These are phyloP conservation scores for Metschnikowia orientalis DNA, from an alignment of 805 yeast species.

Conservation along the genomic window DNA sequence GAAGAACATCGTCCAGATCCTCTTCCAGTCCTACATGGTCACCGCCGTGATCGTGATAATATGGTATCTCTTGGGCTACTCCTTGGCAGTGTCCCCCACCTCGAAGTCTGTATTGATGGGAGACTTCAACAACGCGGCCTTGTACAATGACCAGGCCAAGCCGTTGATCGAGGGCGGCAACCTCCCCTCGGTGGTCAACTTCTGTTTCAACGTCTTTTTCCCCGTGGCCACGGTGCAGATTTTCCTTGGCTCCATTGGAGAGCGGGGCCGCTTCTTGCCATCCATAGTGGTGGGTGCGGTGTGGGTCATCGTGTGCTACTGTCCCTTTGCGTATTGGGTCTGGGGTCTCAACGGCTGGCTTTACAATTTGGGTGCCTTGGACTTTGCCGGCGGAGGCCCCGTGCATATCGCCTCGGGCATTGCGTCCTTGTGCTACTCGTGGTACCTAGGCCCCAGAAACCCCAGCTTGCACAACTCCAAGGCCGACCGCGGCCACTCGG, in stretches of 20 bases:
- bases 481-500: conserved; percentile 30
- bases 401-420: conserved; percentile 45
- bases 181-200: conserved; percentile 44
- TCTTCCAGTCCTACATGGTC: conserved; percentile 42
- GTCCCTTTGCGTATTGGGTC: conserved; percentile 45
- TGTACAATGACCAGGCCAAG: conserved; percentile 34
- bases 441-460: conserved; percentile 40
- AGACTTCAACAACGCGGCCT: conserved; percentile 37
- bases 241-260: conserved; percentile 42
- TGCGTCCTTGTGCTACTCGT: conserved; percentile 40
- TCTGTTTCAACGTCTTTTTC: conserved; percentile 41
- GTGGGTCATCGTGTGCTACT: conserved; percentile 42
- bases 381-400: conserved; percentile 50
- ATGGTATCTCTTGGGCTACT: conserved; percentile 46
- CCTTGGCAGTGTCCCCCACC: conserved; percentile 38
- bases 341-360: conserved; percentile 47
- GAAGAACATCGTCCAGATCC: conserved; percentile 40
- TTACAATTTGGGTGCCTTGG: conserved; percentile 39
- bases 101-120: conserved; percentile 29
- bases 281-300: conserved; percentile 37
- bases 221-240: conserved; percentile 49
- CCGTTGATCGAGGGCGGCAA: conserved; percentile 43
- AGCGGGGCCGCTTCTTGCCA: conserved; percentile 40
- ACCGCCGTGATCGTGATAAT: conserved; percentile 35
- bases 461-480: conserved; percentile 23